A percentile compares a stretch with the other conserved stretches of the same genome.
Evolutionary conservation across 2,329 filamentous ascomycete species (phyloP).

Genomic region (Aspergillus pseudonomiae): DNA sequence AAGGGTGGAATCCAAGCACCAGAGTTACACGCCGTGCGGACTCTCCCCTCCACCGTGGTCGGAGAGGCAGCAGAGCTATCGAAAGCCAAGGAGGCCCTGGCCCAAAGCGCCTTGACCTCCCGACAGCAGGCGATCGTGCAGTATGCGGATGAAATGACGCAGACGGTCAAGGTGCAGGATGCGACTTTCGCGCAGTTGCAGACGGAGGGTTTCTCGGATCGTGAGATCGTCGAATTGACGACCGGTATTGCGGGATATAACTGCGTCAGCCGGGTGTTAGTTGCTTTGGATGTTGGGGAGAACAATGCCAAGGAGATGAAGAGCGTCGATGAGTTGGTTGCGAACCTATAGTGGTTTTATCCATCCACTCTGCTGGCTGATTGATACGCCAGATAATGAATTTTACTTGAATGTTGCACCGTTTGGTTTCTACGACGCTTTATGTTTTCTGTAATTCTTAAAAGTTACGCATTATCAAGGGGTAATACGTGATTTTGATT

Average conservation of each 20-base stretch:
- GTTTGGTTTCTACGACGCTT: background rate
- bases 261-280: conserved; percentile 82
- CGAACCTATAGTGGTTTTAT: background rate
- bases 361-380: background rate
- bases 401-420: background rate
- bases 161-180: conserved; percentile 69
- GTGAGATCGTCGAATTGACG: conserved; percentile 81
- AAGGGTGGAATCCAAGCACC: conserved; percentile 38
- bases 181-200: conserved; percentile 64
- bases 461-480: background rate
- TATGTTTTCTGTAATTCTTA: no score
- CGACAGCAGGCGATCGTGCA: conserved; percentile 69
- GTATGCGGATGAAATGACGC: conserved; percentile 83
- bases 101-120: conserved; percentile 51
- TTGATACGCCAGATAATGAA: background rate
- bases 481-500: background rate
- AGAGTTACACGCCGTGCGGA: conserved; percentile 57
- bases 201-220: conserved; percentile 65
- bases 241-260: conserved; percentile 87
- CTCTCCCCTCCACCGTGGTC: conserved; percentile 53
- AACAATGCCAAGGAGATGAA: conserved; percentile 59
- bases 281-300: conserved; percentile 71
- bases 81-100: conserved; percentile 46
- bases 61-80: conserved; percentile 26
- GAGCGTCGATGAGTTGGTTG: conserved; percentile 56